Percentiles rank a stretch among this genome's conserved stretches.
Evolutionary conservation across 257 asterid genomes (phyloP).

Genomic region (Ajuga chamaepitys): DNA sequence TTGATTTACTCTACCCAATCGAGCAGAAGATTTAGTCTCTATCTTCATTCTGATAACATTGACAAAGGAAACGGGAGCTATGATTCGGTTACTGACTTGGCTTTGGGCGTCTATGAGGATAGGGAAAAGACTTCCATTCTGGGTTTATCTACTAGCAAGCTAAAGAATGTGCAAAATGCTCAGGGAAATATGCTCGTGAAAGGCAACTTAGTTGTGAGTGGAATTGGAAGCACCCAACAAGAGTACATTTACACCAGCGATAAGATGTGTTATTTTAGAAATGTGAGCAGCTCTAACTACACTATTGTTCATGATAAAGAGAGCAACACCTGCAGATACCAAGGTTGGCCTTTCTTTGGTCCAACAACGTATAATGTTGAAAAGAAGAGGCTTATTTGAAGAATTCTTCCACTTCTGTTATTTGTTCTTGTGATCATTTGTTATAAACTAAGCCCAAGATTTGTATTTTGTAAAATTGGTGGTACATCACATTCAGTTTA

Average conservation of each 20-base stretch:
- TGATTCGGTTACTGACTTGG: constrained; percentile 45
- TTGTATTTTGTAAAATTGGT: too few species aligned
- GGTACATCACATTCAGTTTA: too few species aligned
- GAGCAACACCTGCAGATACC: constrained; percentile 27
- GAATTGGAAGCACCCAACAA: constrained; percentile 63
- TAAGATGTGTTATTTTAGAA: constrained; percentile 48
- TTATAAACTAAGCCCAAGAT: not conserved
- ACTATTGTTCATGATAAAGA: constrained; percentile 48
- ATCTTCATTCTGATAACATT: constrained; percentile 25
- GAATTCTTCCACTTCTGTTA: not conserved
- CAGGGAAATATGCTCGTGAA: constrained; percentile 47
- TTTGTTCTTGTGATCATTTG: too few species aligned
- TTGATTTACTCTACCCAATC: constrained; percentile 16
- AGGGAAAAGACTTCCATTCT: constrained; percentile 16
- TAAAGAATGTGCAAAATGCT: constrained; percentile 52
- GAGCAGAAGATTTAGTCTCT: constrained; percentile 29
- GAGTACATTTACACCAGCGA: constrained; percentile 26
- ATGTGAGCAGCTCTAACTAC: constrained; percentile 68
- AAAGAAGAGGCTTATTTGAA: constrained; percentile 19
- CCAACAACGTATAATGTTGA: constrained; percentile 1
- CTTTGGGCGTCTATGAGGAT: constrained; percentile 44
- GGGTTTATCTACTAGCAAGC: constrained; percentile 21
- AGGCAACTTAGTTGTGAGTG: constrained; percentile 41
- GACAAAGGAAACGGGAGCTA: constrained; percentile 40
- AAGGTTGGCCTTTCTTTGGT: constrained; percentile 1